Evolutionary conservation across 441 rosid genomes (phyloP).

Genomic region (Syzygium syzygioides): DNA sequence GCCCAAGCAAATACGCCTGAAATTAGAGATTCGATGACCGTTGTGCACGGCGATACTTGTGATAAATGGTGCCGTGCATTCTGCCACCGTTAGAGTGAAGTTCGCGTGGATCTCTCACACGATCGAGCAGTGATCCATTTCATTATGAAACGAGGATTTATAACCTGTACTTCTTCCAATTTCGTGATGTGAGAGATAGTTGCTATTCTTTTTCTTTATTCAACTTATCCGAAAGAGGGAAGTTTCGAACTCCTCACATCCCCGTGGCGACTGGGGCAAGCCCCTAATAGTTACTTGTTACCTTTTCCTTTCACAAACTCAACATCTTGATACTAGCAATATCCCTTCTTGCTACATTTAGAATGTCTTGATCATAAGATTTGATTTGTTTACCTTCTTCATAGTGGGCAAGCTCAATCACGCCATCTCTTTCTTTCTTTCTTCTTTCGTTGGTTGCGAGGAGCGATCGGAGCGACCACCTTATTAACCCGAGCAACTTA

Average conservation of each 20-base stretch:
- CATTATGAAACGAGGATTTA: background rate
- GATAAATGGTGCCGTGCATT: too few relatives aligned
- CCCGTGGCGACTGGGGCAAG: too few relatives aligned
- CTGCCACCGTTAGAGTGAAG: background rate
- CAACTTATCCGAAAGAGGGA: too few relatives aligned
- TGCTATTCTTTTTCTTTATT: background rate
- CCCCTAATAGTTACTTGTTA: background rate
- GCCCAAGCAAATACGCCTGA: background rate
- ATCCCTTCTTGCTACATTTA: background rate
- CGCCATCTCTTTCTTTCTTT: background rate
- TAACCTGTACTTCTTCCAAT: background rate
- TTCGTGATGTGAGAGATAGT: fast-evolving
- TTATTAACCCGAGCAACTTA: background rate
- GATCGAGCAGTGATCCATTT: background rate
- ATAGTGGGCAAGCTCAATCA: background rate
- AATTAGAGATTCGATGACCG: background rate
- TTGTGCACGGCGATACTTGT: fast-evolving
- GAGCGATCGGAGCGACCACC: background rate
- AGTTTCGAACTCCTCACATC: too few relatives aligned
- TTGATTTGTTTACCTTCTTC: background rate
- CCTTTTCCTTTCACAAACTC: background rate
- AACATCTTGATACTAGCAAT: background rate
- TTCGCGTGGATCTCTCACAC: background rate
- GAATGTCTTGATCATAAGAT: background rate
- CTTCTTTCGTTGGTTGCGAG: background rate